Conservation (phyloP, 1,139 yeast genomes). For the Hyphopichia buzzinii region DNA sequence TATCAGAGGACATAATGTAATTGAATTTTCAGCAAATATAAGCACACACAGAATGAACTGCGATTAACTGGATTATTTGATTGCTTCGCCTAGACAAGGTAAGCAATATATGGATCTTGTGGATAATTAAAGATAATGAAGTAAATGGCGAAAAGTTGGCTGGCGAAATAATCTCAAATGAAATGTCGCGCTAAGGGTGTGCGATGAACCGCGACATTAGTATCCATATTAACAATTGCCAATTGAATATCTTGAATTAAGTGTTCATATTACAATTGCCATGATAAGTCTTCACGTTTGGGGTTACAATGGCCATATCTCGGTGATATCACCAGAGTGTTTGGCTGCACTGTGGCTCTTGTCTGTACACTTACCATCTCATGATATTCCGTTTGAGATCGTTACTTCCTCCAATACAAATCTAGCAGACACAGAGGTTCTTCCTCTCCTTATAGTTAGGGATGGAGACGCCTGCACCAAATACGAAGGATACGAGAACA, state of each 20-base stretch:
- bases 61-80: too few relatives aligned
- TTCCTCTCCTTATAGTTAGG: constrained; percentile 53
- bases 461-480: constrained; percentile 11
- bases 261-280: background rate
- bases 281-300: constrained; percentile 53
- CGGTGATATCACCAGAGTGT: constrained; percentile 41
- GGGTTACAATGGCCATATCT: constrained; percentile 42
- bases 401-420: constrained; percentile 61
- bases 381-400: constrained; percentile 25
- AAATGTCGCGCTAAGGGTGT: background rate
- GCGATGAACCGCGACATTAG: background rate
- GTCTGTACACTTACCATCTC: constrained; percentile 6
- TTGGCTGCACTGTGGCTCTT: constrained; percentile 39
- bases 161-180: too few relatives aligned
- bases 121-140: too few relatives aligned
- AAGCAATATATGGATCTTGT: too few relatives aligned
- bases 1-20: constrained; percentile 13
- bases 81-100: too few relatives aligned
- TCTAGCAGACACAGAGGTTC: constrained; percentile 46
- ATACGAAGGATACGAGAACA: constrained; percentile 50
- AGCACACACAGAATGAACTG: too few relatives aligned
- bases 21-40: too few relatives aligned
- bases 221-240: background rate
- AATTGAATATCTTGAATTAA: background rate
- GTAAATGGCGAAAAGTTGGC: too few relatives aligned